Percentiles rank a stretch among this genome's conserved stretches.
Conservation (phyloP, 1,284 basidiomycete species). For the Bjerkandera adusta region DNA sequence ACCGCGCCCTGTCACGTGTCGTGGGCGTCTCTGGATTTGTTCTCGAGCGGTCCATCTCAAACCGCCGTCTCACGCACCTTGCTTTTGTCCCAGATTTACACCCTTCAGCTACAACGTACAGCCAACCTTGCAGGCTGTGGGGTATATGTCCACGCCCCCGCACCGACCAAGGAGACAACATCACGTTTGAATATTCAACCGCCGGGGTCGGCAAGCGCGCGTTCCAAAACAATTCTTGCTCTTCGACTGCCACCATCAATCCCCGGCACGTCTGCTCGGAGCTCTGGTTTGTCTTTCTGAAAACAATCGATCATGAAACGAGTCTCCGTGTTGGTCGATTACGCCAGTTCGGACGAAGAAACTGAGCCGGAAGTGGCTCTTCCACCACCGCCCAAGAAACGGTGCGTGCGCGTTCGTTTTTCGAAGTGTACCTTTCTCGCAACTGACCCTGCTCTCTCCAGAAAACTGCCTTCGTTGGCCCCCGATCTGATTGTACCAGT, state of each 20-base stretch:
- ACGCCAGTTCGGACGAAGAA: conserved; percentile 18
- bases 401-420: conserved; percentile 4
- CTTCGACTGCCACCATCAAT: not conserved
- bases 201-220: no score
- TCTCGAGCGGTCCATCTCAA: no score
- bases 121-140: no score
- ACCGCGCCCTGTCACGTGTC: no score
- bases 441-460: conserved; percentile 4
- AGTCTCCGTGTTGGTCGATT: conserved; percentile 6
- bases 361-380: not conserved
- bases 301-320: conserved; percentile 13
- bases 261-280: not conserved
- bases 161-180: no score
- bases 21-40: no score
- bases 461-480: conserved; percentile 59
- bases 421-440: not conserved
- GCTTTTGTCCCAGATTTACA: no score
- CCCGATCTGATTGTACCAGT: conserved; percentile 41
- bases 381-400: conserved; percentile 13
- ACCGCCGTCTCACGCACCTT: no score
- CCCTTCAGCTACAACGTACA: no score
- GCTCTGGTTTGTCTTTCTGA: not conserved
- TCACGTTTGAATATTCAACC: no score
- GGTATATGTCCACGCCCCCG: no score
- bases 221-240: no score